A percentile compares a stretch with the other conserved stretches of the same genome.
These are phyloP conservation scores for Sanghuangporus sanghuang DNA, from an alignment of 1,284 basidiomycete species.

Conservation along the genomic window DNA sequence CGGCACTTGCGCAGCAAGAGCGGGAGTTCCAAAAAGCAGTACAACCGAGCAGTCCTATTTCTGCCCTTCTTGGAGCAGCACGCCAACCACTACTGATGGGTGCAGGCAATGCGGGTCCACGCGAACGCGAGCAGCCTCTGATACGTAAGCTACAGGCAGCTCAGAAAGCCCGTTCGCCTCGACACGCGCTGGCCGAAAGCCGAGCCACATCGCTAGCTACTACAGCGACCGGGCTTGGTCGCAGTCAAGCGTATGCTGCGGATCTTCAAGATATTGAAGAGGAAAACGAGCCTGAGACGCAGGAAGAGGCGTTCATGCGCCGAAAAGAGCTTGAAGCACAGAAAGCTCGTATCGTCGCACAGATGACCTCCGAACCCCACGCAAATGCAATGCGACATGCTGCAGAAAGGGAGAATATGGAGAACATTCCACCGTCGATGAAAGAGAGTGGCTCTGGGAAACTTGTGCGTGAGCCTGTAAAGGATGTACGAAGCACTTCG, in stretches of 20 bases:
- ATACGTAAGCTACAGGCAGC: slow-evolving; percentile 51
- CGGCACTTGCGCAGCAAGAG: slow-evolving; percentile 81
- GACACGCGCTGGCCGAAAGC: background rate
- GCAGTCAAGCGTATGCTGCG: slow-evolving; percentile 33
- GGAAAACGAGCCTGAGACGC: slow-evolving; percentile 42
- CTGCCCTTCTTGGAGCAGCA: slow-evolving; percentile 84
- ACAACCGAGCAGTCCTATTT: slow-evolving; percentile 92
- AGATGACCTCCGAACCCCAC: slow-evolving; percentile 61
- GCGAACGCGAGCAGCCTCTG: slow-evolving; percentile 44
- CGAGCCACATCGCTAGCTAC: slow-evolving; percentile 8
- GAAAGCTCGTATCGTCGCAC: slow-evolving; percentile 84
- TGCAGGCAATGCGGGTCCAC: slow-evolving; percentile 28
- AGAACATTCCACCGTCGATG: slow-evolving; percentile 35
- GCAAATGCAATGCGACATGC: slow-evolving; percentile 20
- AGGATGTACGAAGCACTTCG: slow-evolving; percentile 20
- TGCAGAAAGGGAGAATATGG: slow-evolving; percentile 34
- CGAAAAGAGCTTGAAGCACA: slow-evolving; percentile 78
- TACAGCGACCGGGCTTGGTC: slow-evolving; percentile 13
- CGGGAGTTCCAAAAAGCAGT: slow-evolving; percentile 94
- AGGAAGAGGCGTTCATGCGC: slow-evolving; percentile 44
- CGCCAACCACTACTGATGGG: slow-evolving; percentile 84
- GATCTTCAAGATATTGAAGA: slow-evolving; percentile 47
- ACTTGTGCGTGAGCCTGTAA: slow-evolving; percentile 29
- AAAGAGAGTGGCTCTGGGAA: slow-evolving; percentile 24
- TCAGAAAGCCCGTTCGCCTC: slow-evolving; percentile 33